These are phyloP conservation scores for Saccharum hybrid DNA, from an alignment of 202 grass and related monocot species.

Conservation along the genomic window DNA sequence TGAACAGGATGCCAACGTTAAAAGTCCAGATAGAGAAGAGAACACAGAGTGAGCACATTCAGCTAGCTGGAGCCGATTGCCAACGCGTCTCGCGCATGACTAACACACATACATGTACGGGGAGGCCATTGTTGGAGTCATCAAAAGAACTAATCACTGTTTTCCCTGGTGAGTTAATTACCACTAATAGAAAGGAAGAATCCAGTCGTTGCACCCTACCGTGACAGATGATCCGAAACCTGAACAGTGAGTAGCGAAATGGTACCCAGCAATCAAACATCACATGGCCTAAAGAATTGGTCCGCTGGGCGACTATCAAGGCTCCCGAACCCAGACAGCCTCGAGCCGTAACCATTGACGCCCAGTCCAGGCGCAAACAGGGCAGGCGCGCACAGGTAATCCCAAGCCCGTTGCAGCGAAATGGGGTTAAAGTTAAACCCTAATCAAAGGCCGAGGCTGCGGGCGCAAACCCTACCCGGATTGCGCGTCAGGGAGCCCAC, in stretches of 20 bases:
- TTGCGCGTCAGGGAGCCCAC: not conserved
- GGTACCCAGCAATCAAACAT: not conserved
- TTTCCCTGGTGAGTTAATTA: not conserved
- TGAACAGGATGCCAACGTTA: not conserved
- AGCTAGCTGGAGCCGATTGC: not conserved
- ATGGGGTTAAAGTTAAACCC: constrained; percentile 43
- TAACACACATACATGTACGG: not conserved
- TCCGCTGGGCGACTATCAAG: not conserved
- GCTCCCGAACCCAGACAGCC: not conserved
- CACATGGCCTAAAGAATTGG: not conserved
- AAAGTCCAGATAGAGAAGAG: not conserved
- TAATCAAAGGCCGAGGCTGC: not conserved
- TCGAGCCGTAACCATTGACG: not conserved
- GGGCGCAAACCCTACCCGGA: not conserved
- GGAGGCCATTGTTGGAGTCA: not conserved
- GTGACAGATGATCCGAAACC: not conserved
- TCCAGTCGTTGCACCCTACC: not conserved
- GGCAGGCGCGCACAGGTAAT: not conserved
- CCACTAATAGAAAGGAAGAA: not conserved
- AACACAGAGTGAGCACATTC: not conserved
- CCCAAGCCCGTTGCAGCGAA: not conserved
- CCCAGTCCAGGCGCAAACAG: not conserved
- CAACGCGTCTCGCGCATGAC: not conserved
- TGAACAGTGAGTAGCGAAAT: not conserved
- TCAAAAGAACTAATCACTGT: no score